Percentiles rank a stretch among this genome's conserved stretches.
phyloP scores from a whole-genome alignment of 192 early-diverging fungal genomes.

The Linnemannia exigua region DNA sequence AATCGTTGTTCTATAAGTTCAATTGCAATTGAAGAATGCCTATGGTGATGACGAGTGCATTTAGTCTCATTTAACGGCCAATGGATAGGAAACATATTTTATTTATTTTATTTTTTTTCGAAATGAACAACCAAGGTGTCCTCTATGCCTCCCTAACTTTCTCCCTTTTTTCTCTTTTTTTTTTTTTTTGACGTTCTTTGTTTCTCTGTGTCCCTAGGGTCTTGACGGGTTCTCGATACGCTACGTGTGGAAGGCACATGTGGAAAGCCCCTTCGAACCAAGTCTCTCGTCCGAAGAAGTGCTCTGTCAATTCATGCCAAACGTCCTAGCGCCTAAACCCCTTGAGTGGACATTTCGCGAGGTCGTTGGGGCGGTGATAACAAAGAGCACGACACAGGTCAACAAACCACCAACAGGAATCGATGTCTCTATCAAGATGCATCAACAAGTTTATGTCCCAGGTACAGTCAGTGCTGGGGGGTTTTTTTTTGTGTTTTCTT shows the following conservation, averaged over 20 bases:
- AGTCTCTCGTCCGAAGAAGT: conserved; percentile 40
- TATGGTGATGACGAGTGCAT: neutral
- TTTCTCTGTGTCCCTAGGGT: conserved; percentile 11
- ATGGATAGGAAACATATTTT: no score
- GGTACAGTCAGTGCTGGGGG: neutral
- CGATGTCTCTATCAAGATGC: conserved; percentile 44
- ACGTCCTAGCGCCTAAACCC: conserved; percentile 50
- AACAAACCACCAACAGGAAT: conserved; percentile 34
- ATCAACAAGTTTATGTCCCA: conserved; percentile 53
- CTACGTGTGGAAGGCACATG: conserved; percentile 53
- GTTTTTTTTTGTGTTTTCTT: neutral
- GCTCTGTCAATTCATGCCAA: conserved; percentile 47
- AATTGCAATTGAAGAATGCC: neutral
- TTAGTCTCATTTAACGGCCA: neutral
- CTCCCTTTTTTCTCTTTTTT: no score
- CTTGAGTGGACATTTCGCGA: conserved; percentile 48
- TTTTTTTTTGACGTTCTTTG: conserved; percentile 32
- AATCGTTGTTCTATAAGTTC: no score
- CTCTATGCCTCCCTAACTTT: neutral
- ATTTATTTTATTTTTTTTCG: neutral
- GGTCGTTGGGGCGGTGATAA: conserved; percentile 5
- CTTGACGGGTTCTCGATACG: conserved; percentile 52
- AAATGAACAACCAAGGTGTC: neutral
- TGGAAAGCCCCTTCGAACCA: conserved; percentile 41
- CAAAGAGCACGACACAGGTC: conserved; percentile 48